Evolutionary conservation across 345 rosid genomes (phyloP).

Genomic region (Alliaria petiolata): DNA sequence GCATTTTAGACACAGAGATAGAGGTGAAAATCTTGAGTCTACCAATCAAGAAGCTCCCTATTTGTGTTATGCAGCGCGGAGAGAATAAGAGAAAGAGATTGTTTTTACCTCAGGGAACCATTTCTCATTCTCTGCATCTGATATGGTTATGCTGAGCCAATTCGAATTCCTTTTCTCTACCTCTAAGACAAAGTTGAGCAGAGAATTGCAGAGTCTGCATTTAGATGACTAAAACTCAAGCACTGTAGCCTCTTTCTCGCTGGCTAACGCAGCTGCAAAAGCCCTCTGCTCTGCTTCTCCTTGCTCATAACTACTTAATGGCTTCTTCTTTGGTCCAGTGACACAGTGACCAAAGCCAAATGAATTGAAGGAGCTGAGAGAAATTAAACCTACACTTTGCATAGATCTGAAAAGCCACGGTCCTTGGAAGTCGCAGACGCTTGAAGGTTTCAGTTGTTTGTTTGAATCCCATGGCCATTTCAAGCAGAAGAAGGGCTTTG

Average conservation of each 20-base stretch:
- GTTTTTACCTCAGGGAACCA: slow-evolving; percentile 90
- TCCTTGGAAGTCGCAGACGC: slow-evolving; percentile 46
- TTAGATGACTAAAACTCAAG: slow-evolving; percentile 91
- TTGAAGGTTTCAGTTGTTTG: slow-evolving; percentile 36
- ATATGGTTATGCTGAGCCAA: slow-evolving; percentile 83
- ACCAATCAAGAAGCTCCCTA: neutral
- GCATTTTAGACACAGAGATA: neutral
- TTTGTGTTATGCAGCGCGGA: neutral
- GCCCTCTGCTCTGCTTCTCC: slow-evolving; percentile 92
- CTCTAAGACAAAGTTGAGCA: slow-evolving; percentile 61
- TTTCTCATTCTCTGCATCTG: slow-evolving; percentile 86
- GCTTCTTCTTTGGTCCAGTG: slow-evolving; percentile 28
- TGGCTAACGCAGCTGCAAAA: slow-evolving; percentile 72
- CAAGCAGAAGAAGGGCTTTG: slow-evolving; percentile 53
- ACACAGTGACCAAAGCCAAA: slow-evolving; percentile 16
- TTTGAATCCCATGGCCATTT: slow-evolving; percentile 78
- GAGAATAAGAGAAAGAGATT: neutral
- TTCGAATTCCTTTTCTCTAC: slow-evolving; percentile 65
- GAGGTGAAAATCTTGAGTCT: neutral
- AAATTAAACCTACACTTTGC: slow-evolving; percentile 57
- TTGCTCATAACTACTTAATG: slow-evolving; percentile 54
- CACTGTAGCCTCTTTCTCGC: slow-evolving; percentile 71
- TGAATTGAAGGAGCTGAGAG: slow-evolving; percentile 46
- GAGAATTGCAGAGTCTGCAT: slow-evolving; percentile 79
- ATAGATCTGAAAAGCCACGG: slow-evolving; percentile 80